phyloP scores from a whole-genome alignment of 2,329 filamentous ascomycete genomes.

The Colletotrichum plurivorum region DNA sequence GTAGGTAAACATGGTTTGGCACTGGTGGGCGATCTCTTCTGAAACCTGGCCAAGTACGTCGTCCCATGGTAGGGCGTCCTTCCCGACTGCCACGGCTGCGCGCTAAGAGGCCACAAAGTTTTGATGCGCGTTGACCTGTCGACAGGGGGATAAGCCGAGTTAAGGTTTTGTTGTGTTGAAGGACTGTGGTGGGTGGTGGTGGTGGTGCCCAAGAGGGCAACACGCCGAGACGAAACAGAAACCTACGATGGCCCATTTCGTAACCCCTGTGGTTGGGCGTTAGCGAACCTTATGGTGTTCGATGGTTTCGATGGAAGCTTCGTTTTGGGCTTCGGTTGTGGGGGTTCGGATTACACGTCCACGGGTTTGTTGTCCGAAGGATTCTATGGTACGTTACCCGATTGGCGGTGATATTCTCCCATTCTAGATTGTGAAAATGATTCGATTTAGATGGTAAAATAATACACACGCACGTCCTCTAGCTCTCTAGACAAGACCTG shows the following conservation, averaged over 20 bases:
- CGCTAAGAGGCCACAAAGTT: background rate
- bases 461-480: background rate
- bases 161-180: too few relatives aligned
- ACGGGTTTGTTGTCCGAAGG: too few relatives aligned
- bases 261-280: conserved; percentile 1
- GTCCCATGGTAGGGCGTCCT: conserved; percentile 13
- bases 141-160: background rate
- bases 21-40: background rate
- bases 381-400: too few relatives aligned
- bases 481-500: background rate
- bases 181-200: background rate
- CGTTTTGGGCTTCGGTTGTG: too few relatives aligned
- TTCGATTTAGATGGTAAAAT: too few relatives aligned
- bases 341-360: too few relatives aligned
- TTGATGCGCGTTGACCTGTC: conserved; percentile 1
- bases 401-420: too few relatives aligned
- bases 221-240: background rate
- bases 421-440: background rate
- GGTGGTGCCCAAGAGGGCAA: background rate
- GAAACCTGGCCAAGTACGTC: conserved; percentile 4
- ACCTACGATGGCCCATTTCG: background rate
- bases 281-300: too few relatives aligned
- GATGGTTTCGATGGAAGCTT: too few relatives aligned
- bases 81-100: background rate
- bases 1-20: background rate